phyloP scores from a whole-genome alignment of 495 filamentous ascomycete species.

The Neurospora hispaniola region DNA sequence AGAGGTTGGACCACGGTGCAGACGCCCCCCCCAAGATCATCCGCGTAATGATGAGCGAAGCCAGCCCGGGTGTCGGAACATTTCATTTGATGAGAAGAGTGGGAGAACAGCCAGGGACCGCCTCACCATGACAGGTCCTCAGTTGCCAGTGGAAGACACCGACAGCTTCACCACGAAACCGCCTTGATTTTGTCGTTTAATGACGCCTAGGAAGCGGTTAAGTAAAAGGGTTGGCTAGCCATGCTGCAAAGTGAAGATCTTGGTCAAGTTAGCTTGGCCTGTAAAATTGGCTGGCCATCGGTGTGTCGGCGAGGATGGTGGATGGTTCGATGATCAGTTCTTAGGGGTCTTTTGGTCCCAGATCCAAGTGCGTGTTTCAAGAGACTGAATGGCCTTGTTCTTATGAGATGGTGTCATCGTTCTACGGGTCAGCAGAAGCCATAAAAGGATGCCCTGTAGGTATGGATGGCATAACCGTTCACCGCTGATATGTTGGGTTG shows the following conservation, averaged over 20 bases:
- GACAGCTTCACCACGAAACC: slow-evolving; percentile 3
- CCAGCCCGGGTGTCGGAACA: neutral
- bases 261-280: neutral
- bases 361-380: neutral
- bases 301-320: neutral
- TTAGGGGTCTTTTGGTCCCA: neutral
- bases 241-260: neutral
- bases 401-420: neutral
- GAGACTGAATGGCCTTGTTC: neutral
- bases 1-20: neutral
- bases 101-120: slow-evolving; percentile 1
- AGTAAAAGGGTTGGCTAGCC: neutral
- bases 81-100: neutral
- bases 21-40: neutral
- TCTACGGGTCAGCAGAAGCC: neutral
- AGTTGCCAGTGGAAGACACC: slow-evolving; percentile 16
- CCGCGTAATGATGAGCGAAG: neutral
- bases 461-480: slow-evolving; percentile 4
- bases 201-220: neutral
- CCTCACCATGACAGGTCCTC: slow-evolving; percentile 7
- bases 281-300: neutral
- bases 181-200: neutral
- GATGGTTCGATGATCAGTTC: neutral
- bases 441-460: slow-evolving; percentile 1
- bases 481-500: neutral